phyloP scores from a whole-genome alignment of 1,284 basidiomycete species.

The Dichomitus squalens region DNA sequence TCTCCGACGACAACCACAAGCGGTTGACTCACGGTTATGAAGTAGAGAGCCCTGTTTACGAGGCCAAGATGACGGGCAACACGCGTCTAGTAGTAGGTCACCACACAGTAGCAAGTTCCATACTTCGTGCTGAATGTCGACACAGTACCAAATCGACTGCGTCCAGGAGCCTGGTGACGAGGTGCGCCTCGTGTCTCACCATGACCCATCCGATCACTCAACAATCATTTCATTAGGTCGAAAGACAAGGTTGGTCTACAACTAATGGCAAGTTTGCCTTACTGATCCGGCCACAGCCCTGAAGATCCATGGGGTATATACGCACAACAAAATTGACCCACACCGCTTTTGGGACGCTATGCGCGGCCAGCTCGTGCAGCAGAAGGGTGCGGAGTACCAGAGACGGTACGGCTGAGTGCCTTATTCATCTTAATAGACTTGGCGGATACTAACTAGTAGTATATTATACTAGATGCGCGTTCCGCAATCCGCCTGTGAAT shows the following conservation, averaged over 20 bases:
- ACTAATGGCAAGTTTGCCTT: background rate
- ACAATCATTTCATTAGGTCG: conserved; percentile 34
- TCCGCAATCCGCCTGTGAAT: conserved; percentile 41
- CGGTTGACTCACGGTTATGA: conserved; percentile 48
- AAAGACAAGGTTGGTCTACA: conserved; percentile 50
- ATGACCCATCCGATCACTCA: background rate
- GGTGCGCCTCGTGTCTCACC: conserved; percentile 36
- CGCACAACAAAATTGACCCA: conserved; percentile 59
- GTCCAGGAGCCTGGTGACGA: conserved; percentile 49
- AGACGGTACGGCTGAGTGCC: conserved; percentile 44
- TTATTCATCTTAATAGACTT: too few species aligned
- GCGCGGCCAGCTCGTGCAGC: conserved; percentile 48
- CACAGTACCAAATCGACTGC: conserved; percentile 67
- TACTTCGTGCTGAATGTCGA: background rate
- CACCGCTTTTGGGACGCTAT: conserved; percentile 57
- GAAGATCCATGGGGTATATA: conserved; percentile 64
- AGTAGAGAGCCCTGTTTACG: conserved; percentile 55
- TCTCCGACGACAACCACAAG: conserved; percentile 71
- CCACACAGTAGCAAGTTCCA: background rate
- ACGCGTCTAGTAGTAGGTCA: conserved; percentile 55
- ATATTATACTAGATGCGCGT: conserved; percentile 47
- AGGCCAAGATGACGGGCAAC: too few species aligned
- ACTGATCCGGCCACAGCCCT: conserved; percentile 41
- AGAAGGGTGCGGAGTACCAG: conserved; percentile 58
- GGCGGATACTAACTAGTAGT: too few species aligned